Evolutionary conservation across 345 rosid species (phyloP).

Genomic region (Salix dunnii): DNA sequence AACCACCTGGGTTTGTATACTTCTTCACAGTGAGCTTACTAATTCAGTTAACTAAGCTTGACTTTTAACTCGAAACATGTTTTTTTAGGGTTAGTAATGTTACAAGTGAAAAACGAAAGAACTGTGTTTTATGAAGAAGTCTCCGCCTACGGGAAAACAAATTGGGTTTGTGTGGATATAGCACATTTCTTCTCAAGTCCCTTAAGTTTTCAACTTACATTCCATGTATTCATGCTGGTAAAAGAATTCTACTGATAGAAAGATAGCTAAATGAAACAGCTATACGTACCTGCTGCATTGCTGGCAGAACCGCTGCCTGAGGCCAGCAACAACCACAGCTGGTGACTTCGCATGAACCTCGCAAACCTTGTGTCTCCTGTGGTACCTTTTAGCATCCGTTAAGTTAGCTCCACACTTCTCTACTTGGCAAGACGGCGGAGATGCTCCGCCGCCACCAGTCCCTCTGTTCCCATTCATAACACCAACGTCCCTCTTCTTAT

Average conservation of each 20-base stretch:
- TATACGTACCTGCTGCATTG: constrained; percentile 99
- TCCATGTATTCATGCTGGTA: not conserved
- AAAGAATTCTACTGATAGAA: not conserved
- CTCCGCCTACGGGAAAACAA: not conserved
- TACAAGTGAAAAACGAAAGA: not conserved
- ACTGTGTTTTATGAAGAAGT: not conserved
- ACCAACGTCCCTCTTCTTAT: constrained; percentile 30
- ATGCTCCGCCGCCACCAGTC: constrained; percentile 20
- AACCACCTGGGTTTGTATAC: not conserved
- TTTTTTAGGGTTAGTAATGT: not conserved
- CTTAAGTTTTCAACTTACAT: not conserved
- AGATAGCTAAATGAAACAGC: not conserved
- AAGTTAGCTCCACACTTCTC: constrained; percentile 67
- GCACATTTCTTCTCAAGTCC: not conserved
- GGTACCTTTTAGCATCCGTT: constrained; percentile 64
- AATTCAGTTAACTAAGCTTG: not conserved
- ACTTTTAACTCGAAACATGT: not conserved
- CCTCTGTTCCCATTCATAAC: constrained; percentile 30
- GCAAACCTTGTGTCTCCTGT: constrained; percentile 83
- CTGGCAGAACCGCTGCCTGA: constrained; percentile 77
- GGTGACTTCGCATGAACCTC: constrained; percentile 78
- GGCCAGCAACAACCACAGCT: constrained; percentile 51
- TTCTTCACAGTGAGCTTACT: not conserved
- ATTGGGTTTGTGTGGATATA: not conserved
- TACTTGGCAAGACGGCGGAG: constrained; percentile 57